These are phyloP conservation scores for Rhizopogon rudus DNA, from an alignment of 768 basidiomycete genomes.

Conservation along the genomic window DNA sequence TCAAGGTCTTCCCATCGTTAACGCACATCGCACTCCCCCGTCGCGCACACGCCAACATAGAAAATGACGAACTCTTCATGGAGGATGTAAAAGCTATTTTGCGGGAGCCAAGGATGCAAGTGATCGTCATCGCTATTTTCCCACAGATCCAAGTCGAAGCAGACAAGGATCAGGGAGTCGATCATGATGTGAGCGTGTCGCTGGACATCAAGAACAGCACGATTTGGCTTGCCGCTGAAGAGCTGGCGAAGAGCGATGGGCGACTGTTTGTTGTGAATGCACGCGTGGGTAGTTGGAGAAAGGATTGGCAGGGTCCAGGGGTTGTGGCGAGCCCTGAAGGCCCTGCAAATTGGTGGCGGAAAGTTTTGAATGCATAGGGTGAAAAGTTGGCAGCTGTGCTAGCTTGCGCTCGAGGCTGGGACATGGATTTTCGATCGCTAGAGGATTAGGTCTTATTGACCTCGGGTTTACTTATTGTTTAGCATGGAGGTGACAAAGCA, in stretches of 20 bases:
- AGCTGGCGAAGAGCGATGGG: constrained; percentile 7
- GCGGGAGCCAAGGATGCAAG: constrained; percentile 23
- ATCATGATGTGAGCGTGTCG: not conserved
- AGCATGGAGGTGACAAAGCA: no score
- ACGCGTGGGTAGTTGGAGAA: constrained; percentile 3
- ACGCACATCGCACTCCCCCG: constrained; percentile 38
- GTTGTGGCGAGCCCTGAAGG: not conserved
- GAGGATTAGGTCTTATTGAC: no score
- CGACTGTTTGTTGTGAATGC: constrained; percentile 10
- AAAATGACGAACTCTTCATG: constrained; percentile 35
- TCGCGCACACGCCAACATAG: constrained; percentile 34
- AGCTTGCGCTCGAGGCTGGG: no score
- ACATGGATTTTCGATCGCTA: not conserved
- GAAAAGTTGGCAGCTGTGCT: no score
- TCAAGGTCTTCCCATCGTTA: constrained; percentile 25
- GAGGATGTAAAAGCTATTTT: constrained; percentile 28
- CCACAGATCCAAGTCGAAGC: constrained; percentile 9
- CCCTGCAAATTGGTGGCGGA: constrained; percentile 6
- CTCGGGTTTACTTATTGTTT: no score
- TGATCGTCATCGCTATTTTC: constrained; percentile 33
- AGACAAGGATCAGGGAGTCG: not conserved
- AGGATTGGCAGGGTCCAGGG: constrained; percentile 7
- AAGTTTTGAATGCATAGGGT: not conserved
- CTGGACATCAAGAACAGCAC: not conserved
- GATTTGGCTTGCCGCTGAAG: constrained; percentile 10